phyloP scores from a whole-genome alignment of 179 eudicot genomes.

The Beta lomatogona region DNA sequence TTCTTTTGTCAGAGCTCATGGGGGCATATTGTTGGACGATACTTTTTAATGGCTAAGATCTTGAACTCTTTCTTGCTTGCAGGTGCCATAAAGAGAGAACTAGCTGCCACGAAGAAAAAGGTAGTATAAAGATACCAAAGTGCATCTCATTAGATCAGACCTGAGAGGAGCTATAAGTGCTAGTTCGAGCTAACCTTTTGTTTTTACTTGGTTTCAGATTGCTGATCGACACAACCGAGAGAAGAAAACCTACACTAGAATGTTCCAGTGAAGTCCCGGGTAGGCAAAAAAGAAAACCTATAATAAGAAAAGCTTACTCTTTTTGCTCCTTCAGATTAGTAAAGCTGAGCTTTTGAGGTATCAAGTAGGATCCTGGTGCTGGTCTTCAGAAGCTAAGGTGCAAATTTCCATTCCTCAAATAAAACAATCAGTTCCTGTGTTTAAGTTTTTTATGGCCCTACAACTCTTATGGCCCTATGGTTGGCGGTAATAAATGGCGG shows the following conservation, averaged over 20 bases:
- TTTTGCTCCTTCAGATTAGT: background rate
- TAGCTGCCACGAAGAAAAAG: slow-evolving; percentile 75
- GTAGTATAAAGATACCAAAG: slow-evolving; percentile 30
- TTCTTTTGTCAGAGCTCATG: background rate
- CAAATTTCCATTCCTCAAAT: background rate
- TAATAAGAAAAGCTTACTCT: background rate
- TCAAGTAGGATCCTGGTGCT: background rate
- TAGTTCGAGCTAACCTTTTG: slow-evolving; percentile 9
- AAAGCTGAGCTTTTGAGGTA: too few species aligned
- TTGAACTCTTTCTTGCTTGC: slow-evolving; percentile 14
- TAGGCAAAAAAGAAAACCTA: background rate
- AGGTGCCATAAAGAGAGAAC: slow-evolving; percentile 75
- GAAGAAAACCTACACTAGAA: slow-evolving; percentile 76
- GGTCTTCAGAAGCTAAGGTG: background rate
- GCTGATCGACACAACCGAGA: slow-evolving; percentile 66
- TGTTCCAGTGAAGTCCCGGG: slow-evolving; percentile 50
- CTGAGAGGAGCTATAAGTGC: too few species aligned
- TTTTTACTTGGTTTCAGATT: slow-evolving; percentile 50
- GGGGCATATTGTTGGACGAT: background rate
- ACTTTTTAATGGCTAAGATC: background rate
- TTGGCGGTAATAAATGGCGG: too few species aligned
- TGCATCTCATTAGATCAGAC: too few species aligned
- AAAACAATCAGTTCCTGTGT: background rate
- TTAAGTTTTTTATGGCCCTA: too few species aligned
- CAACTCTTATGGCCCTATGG: too few species aligned